A percentile compares a stretch with the other conserved stretches of the same genome.
Conservation (phyloP, 2,329 filamentous ascomycete species). For the Chalara sp. region DNA sequence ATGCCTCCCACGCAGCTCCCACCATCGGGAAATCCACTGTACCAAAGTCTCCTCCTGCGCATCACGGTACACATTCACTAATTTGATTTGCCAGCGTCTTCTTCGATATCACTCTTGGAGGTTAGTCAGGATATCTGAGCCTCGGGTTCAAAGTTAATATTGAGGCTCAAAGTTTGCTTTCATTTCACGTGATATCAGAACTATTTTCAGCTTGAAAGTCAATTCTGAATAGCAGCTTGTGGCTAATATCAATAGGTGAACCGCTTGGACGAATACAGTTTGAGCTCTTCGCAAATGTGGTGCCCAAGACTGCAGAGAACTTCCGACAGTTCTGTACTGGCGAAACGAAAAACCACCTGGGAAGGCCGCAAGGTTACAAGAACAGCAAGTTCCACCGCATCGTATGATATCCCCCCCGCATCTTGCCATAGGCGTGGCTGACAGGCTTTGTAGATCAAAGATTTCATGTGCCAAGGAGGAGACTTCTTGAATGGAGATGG, state of each 20-base stretch:
- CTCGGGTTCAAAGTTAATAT: neutral
- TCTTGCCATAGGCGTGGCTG: neutral
- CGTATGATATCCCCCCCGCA: slow-evolving; percentile 43
- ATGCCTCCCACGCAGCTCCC: slow-evolving; percentile 34
- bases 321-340: slow-evolving; percentile 97
- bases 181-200: slow-evolving; percentile 19
- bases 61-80: slow-evolving; percentile 2
- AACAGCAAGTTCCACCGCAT: slow-evolving; percentile 91
- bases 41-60: slow-evolving; percentile 21
- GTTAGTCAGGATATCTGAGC: slow-evolving; percentile 36
- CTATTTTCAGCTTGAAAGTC: too few relatives aligned
- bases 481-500: slow-evolving; percentile 94
- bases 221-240: too few relatives aligned
- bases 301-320: slow-evolving; percentile 88
- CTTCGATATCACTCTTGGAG: slow-evolving; percentile 74
- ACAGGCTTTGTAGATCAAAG: slow-evolving; percentile 60
- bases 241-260: slow-evolving; percentile 53
- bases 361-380: slow-evolving; percentile 87
- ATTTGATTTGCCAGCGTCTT: slow-evolving; percentile 30
- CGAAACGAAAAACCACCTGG: slow-evolving; percentile 72
- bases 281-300: slow-evolving; percentile 79
- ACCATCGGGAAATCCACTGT: slow-evolving; percentile 37
- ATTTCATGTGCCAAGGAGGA: slow-evolving; percentile 96
- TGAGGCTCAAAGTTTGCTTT: too few relatives aligned
- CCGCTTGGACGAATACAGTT: slow-evolving; percentile 82